Conservation (phyloP, 768 basidiomycete genomes). For the Pisolithus microcarpus region DNA sequence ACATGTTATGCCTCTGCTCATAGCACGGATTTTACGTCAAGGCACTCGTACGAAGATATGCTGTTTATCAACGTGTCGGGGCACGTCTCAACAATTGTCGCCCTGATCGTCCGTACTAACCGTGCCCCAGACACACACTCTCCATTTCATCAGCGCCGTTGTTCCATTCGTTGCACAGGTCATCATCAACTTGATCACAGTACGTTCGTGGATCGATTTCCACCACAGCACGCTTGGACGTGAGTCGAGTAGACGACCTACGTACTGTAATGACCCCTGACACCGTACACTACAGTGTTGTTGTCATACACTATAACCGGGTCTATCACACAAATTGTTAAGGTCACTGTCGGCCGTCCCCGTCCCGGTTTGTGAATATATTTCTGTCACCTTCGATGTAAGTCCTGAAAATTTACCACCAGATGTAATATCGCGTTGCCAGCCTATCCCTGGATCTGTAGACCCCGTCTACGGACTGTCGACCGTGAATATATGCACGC, state of each 20-base stretch:
- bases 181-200: conserved; percentile 59
- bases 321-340: conserved; percentile 72
- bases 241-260: conserved; percentile 3
- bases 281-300: conserved; percentile 39
- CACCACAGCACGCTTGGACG: conserved; percentile 52
- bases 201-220: conserved; percentile 82
- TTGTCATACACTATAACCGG: conserved; percentile 70
- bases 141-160: conserved; percentile 38
- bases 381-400: not conserved
- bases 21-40: not conserved
- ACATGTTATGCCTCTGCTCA: not conserved
- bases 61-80: conserved; percentile 60
- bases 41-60: conserved; percentile 36
- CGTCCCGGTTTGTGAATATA: conserved; percentile 53
- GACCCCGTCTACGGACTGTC: conserved; percentile 72
- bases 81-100: conserved; percentile 27
- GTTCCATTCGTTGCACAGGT: conserved; percentile 65
- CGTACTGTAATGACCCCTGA: conserved; percentile 1
- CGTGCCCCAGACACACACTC: conserved; percentile 25
- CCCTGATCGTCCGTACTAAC: not conserved
- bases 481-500: conserved; percentile 69
- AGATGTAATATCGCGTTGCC: conserved; percentile 41
- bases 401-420: no score
- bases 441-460: conserved; percentile 51
- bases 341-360: conserved; percentile 82